Percentiles rank a stretch among this genome's conserved stretches.
phyloP scores from a whole-genome alignment of 345 rosid genomes.

The Eutrema yunnanense region DNA sequence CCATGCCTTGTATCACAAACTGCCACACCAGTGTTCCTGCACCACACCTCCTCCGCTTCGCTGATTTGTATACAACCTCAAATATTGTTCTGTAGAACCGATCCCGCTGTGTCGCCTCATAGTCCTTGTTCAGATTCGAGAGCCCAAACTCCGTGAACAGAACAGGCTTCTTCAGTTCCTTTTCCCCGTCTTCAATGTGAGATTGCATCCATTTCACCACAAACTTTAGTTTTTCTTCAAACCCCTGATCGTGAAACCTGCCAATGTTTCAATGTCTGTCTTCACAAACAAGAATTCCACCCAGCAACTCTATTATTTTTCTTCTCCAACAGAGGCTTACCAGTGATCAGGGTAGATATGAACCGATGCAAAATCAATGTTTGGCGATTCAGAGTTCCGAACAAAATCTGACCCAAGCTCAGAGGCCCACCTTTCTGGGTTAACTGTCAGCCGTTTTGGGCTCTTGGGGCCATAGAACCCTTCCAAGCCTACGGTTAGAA shows the following conservation, averaged over 20 bases:
- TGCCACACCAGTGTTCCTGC: conserved; percentile 90
- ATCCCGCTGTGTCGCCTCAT: conserved; percentile 52
- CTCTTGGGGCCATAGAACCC: conserved; percentile 90
- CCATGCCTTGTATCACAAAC: conserved; percentile 73
- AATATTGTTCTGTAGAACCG: conserved; percentile 47
- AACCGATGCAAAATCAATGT: conserved; percentile 81
- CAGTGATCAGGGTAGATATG: conserved; percentile 96
- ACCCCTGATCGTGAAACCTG: conserved; percentile 61
- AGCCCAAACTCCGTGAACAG: conserved; percentile 83
- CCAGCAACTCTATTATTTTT: not conserved
- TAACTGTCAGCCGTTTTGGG: conserved; percentile 65
- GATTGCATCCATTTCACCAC: conserved; percentile 80
- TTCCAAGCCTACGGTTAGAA: conserved; percentile 84
- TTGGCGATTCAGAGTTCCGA: conserved; percentile 51
- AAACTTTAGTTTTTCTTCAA: conserved; percentile 59
- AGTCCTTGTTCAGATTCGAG: conserved; percentile 72
- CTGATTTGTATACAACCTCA: conserved; percentile 59
- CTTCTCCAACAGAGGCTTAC: conserved; percentile 33
- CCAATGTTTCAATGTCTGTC: not conserved
- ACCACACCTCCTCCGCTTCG: conserved; percentile 64
- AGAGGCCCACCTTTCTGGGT: conserved; percentile 82
- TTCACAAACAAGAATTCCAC: not conserved
- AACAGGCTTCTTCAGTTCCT: conserved; percentile 69
- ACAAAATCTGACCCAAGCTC: conserved; percentile 84
- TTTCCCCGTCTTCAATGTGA: conserved; percentile 85